phyloP scores from a whole-genome alignment of 805 yeast genomes.

The Metschnikowia amazonensis region DNA sequence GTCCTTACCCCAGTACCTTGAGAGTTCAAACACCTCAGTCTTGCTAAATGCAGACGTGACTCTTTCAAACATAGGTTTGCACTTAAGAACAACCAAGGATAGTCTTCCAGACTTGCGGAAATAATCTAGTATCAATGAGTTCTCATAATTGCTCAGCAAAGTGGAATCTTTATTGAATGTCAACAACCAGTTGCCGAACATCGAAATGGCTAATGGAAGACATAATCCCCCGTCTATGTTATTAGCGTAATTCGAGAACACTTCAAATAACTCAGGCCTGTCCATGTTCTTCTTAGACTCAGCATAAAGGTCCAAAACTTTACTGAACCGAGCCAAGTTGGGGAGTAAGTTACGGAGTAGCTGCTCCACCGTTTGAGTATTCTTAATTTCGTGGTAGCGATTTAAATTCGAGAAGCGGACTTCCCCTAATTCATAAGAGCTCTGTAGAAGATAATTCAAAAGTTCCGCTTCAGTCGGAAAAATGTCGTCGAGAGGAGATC shows the following conservation, averaged over 20 bases:
- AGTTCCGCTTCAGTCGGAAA: constrained; percentile 12
- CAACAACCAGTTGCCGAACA: constrained; percentile 26
- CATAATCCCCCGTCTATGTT: constrained; percentile 14
- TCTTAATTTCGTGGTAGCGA: constrained; percentile 10
- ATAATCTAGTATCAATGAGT: constrained; percentile 20
- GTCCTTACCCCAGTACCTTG: constrained; percentile 17
- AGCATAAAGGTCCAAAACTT: constrained; percentile 19
- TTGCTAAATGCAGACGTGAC: not conserved
- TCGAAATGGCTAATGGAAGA: constrained; percentile 23
- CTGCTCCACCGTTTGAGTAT: constrained; percentile 1
- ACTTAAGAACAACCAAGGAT: constrained; percentile 16
- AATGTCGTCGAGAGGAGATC: constrained; percentile 14
- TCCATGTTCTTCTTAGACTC: constrained; percentile 13
- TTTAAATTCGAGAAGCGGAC: constrained; percentile 17
- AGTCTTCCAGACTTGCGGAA: constrained; percentile 22
- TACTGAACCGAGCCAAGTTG: constrained; percentile 11
- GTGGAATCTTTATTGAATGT: constrained; percentile 17
- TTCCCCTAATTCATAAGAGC: constrained; percentile 20
- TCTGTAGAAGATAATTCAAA: constrained; percentile 15
- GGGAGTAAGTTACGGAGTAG: constrained; percentile 11
- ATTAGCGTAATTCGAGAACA: constrained; percentile 17
- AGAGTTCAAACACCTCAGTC: constrained; percentile 4
- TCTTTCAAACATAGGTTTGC: constrained; percentile 12
- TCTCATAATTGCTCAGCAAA: constrained; percentile 19
- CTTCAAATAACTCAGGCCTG: constrained; percentile 18